Percentiles rank a stretch among this genome's conserved stretches.
Conservation (phyloP, 306 rosid genomes). For the Ceratonia siliqua region DNA sequence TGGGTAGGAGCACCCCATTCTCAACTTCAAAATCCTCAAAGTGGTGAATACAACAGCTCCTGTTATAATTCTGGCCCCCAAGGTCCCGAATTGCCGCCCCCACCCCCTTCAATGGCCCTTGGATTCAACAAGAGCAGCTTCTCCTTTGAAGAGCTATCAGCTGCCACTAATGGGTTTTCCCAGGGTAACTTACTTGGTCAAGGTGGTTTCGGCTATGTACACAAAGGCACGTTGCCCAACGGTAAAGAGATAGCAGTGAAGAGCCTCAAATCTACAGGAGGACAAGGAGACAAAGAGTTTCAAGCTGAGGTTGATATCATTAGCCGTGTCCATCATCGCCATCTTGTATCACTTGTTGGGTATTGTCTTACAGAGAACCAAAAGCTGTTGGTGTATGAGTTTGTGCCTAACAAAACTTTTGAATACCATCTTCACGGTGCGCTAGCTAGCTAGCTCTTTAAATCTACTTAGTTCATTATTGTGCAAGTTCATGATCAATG, state of each 20-base stretch:
- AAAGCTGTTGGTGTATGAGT: conserved; percentile 75
- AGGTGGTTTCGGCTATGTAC: conserved; percentile 86
- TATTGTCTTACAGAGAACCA: conserved; percentile 51
- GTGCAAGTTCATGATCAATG: neutral
- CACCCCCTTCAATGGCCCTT: conserved; percentile 66
- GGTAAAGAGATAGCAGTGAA: conserved; percentile 91
- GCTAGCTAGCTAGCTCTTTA: too few relatives aligned
- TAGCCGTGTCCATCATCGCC: conserved; percentile 93
- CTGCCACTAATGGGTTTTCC: conserved; percentile 65
- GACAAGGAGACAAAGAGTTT: conserved; percentile 76
- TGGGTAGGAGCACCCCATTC: conserved; percentile 38
- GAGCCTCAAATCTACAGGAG: conserved; percentile 64
- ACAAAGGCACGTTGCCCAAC: conserved; percentile 80
- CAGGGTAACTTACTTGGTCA: conserved; percentile 60
- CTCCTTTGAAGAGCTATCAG: conserved; percentile 60
- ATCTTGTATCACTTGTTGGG: conserved; percentile 89
- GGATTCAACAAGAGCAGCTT: conserved; percentile 78
- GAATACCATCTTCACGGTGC: conserved; percentile 81
- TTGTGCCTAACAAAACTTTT: conserved; percentile 77
- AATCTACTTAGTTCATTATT: neutral
- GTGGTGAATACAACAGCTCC: conserved; percentile 52
- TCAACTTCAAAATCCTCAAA: neutral
- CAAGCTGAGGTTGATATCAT: conserved; percentile 83
- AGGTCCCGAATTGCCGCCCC: conserved; percentile 64
- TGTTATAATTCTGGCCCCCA: conserved; percentile 62